phyloP scores from a whole-genome alignment of 805 yeast species.

The Vanderwaltozyma yarrowii region DNA sequence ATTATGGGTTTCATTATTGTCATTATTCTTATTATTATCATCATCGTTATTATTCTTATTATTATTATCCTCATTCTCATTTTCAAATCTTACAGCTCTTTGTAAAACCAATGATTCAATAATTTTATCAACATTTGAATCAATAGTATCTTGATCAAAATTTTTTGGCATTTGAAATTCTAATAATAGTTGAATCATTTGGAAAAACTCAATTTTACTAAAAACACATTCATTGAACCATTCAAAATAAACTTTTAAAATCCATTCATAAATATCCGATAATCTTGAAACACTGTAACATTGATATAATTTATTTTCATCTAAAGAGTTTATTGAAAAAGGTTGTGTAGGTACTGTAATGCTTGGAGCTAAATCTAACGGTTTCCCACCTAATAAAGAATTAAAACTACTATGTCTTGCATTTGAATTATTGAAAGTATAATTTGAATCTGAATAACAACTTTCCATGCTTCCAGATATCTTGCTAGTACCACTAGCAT shows the following conservation, averaged over 20 bases:
- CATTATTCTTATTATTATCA: slow-evolving; percentile 17
- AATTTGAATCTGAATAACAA: slow-evolving; percentile 26
- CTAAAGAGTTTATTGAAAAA: slow-evolving; percentile 41
- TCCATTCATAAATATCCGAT: slow-evolving; percentile 45
- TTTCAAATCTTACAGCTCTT: slow-evolving; percentile 35
- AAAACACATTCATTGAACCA: slow-evolving; percentile 47
- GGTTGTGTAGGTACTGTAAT: slow-evolving; percentile 44
- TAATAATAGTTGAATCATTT: slow-evolving; percentile 40
- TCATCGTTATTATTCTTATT: slow-evolving; percentile 13
- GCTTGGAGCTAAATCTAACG: slow-evolving; percentile 26
- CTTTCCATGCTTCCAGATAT: slow-evolving; percentile 25
- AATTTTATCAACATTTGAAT: slow-evolving; percentile 39
- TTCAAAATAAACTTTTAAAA: slow-evolving; percentile 34
- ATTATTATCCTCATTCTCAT: slow-evolving; percentile 17
- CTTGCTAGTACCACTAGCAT: slow-evolving; percentile 16
- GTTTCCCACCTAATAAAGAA: slow-evolving; percentile 26
- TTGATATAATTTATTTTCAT: slow-evolving; percentile 38
- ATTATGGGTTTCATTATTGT: slow-evolving; percentile 11
- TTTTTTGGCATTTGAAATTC: slow-evolving; percentile 41
- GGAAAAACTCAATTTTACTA: slow-evolving; percentile 42
- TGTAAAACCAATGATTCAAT: slow-evolving; percentile 33
- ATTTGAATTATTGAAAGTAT: slow-evolving; percentile 25
- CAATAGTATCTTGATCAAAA: slow-evolving; percentile 41
- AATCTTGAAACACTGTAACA: slow-evolving; percentile 40
- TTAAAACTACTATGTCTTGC: slow-evolving; percentile 26